Evolutionary conservation across 176 grass and related monocot genomes (phyloP).

Genomic region (Eleusine coracana): DNA sequence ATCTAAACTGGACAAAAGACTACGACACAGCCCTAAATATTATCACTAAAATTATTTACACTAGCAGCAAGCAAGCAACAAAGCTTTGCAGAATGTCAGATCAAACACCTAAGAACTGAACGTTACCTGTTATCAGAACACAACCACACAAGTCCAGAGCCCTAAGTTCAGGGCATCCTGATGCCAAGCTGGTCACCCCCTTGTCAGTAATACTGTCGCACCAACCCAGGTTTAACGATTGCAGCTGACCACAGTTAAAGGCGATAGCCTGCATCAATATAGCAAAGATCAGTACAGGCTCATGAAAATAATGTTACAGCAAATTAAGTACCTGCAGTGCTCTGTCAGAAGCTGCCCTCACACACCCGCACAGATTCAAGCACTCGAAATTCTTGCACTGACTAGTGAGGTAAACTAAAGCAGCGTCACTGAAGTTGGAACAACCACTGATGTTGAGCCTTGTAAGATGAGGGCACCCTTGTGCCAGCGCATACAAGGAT

Average conservation of each 20-base stretch:
- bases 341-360: constrained; percentile 62
- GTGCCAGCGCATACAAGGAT: constrained; percentile 68
- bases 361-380: constrained; percentile 84
- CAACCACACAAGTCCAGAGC: constrained; percentile 80
- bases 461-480: constrained; percentile 63
- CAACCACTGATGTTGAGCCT: constrained; percentile 91
- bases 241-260: constrained; percentile 63
- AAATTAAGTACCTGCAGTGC: constrained; percentile 65
- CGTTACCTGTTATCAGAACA: constrained; percentile 82
- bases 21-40: not conserved
- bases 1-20: not conserved
- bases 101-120: not conserved
- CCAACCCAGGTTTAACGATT: constrained; percentile 76
- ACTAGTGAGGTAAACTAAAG: constrained; percentile 56
- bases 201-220: constrained; percentile 76
- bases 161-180: constrained; percentile 78
- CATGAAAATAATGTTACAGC: not conserved
- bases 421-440: constrained; percentile 69
- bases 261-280: constrained; percentile 61
- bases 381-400: constrained; percentile 63
- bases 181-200: constrained; percentile 74
- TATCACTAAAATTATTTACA: not conserved
- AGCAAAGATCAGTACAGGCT: not conserved
- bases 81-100: not conserved
- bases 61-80: not conserved